A percentile compares a stretch with the other conserved stretches of the same genome.
These are phyloP conservation scores for Sinapis alba DNA, from an alignment of 441 rosid genomes.

Conservation along the genomic window DNA sequence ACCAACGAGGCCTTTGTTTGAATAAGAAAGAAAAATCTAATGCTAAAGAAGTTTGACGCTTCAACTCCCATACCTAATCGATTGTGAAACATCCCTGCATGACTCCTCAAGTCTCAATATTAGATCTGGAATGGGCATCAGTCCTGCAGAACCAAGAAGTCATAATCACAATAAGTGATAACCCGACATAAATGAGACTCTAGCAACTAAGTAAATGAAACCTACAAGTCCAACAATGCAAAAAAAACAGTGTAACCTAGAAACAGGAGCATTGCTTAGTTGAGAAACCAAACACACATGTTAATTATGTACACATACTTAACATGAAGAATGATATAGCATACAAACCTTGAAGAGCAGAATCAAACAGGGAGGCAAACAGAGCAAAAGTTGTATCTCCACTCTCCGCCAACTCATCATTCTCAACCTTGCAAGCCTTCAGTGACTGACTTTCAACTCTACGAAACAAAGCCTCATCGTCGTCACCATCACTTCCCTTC, in stretches of 20 bases:
- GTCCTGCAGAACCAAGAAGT: conserved; percentile 53
- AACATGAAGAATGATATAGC: not conserved
- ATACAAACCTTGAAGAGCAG: conserved; percentile 80
- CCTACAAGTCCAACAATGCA: conserved; percentile 4
- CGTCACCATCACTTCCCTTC: conserved; percentile 55
- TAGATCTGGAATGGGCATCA: conserved; percentile 86
- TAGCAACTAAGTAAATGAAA: conserved; percentile 9
- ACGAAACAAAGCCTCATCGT: conserved; percentile 46
- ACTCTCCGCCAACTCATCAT: conserved; percentile 64
- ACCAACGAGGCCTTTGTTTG: conserved; percentile 6
- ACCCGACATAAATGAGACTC: not conserved
- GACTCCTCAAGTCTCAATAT: conserved; percentile 80
- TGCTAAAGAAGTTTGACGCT: not conserved
- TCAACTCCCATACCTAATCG: conserved; percentile 59
- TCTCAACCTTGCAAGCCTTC: conserved; percentile 87
- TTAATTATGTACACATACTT: not conserved
- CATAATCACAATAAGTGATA: conserved; percentile 3
- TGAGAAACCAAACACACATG: conserved; percentile 7
- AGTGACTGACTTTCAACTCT: conserved; percentile 63
- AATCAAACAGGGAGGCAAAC: conserved; percentile 89
- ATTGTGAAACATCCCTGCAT: conserved; percentile 83
- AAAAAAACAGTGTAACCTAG: conserved; percentile 1
- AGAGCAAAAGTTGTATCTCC: conserved; percentile 73
- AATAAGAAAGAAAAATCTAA: not conserved
- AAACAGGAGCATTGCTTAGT: not conserved